phyloP scores from a whole-genome alignment of 306 rosid genomes.

The Vachellia pachyceras region DNA sequence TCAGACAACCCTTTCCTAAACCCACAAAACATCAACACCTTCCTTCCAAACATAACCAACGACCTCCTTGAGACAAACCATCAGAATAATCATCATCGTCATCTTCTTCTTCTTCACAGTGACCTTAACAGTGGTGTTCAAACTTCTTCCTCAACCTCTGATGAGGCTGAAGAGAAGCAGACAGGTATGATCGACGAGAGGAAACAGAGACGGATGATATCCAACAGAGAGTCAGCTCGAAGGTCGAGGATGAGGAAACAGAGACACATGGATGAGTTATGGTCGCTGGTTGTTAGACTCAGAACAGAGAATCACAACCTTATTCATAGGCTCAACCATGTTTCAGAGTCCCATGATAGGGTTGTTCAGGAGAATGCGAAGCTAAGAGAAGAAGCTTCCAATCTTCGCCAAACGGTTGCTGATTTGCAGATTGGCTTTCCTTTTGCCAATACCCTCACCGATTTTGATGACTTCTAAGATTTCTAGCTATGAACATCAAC shows the following conservation, averaged over 20 bases:
- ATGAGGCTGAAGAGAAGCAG: constrained; percentile 77
- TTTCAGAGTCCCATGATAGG: constrained; percentile 62
- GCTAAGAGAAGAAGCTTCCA: constrained; percentile 66
- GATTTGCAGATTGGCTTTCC: constrained; percentile 53
- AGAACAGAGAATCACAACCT: constrained; percentile 70
- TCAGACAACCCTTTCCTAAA: constrained; percentile 51
- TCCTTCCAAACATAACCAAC: constrained; percentile 28
- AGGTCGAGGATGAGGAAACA: constrained; percentile 92
- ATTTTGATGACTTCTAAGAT: constrained; percentile 48
- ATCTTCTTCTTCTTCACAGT: background rate
- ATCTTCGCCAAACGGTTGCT: constrained; percentile 70
- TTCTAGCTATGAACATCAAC: background rate
- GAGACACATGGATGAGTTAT: constrained; percentile 77
- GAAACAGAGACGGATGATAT: constrained; percentile 80
- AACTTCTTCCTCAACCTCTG: constrained; percentile 63
- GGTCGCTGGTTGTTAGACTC: constrained; percentile 78
- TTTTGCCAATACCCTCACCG: constrained; percentile 47
- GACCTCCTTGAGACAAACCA: constrained; percentile 29
- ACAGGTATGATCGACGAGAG: constrained; percentile 66
- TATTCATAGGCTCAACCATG: constrained; percentile 58
- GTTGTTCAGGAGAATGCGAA: constrained; percentile 63
- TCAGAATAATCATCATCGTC: background rate
- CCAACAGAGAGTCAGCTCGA: constrained; percentile 83
- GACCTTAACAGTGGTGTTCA: background rate
- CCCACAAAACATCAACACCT: constrained; percentile 38